Conservation (phyloP, 768 basidiomycete genomes). For the Leccinum incarnatum region DNA sequence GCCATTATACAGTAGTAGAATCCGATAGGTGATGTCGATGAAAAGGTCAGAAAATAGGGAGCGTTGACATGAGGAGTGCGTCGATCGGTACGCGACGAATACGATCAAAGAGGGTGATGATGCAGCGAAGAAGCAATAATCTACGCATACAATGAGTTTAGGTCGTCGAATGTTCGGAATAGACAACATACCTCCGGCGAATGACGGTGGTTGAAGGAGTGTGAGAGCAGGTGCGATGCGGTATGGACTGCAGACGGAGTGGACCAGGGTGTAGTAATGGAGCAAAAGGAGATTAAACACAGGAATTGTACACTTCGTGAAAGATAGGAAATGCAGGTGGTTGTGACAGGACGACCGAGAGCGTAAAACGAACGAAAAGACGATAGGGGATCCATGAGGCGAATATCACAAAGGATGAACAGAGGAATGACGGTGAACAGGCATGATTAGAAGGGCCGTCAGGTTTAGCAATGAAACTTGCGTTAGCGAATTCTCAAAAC, state of each 20-base stretch:
- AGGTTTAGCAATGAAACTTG: not conserved
- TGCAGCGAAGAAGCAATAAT: not conserved
- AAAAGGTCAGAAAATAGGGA: slow-evolving; percentile 1
- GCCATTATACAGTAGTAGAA: not conserved
- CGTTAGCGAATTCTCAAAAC: not conserved
- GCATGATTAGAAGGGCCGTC: not conserved
- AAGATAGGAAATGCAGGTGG: not conserved
- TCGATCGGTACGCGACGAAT: not conserved
- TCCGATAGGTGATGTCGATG: not conserved
- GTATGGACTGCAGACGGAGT: slow-evolving; percentile 2
- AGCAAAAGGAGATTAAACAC: not conserved
- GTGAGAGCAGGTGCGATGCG: not conserved
- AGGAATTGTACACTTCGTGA: not conserved
- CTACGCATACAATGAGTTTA: slow-evolving; percentile 1
- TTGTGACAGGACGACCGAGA: not conserved
- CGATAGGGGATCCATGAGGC: not conserved
- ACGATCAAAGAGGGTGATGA: slow-evolving; percentile 2
- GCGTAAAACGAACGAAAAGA: slow-evolving; percentile 8
- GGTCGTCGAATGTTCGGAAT: not conserved
- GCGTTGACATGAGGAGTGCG: not conserved
- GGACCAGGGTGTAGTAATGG: not conserved
- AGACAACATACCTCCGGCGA: slow-evolving; percentile 11
- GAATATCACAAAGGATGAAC: not conserved
- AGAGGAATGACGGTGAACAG: slow-evolving; percentile 6
- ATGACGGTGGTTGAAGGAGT: slow-evolving; percentile 10